phyloP scores from a whole-genome alignment of 2,329 filamentous ascomycete species.

The Fusarium nurragi region DNA sequence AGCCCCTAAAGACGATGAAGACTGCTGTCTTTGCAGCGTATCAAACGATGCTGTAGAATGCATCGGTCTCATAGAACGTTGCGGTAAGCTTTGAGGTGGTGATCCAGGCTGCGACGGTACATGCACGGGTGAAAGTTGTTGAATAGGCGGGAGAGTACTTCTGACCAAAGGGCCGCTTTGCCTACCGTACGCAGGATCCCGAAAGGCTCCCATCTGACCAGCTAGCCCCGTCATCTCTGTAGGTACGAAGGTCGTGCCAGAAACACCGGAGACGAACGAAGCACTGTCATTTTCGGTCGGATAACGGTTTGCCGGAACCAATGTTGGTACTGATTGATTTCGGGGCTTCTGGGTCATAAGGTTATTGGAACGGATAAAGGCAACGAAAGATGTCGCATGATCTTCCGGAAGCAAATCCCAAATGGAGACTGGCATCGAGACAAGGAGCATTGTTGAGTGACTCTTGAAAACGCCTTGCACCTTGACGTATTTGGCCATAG shows the following conservation, averaged over 20 bases:
- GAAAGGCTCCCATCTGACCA: constrained; percentile 36
- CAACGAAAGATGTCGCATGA: constrained; percentile 65
- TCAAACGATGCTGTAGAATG: constrained; percentile 40
- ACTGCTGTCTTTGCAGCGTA: constrained; percentile 35
- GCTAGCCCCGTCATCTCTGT: constrained; percentile 42
- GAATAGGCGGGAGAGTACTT: constrained; percentile 27
- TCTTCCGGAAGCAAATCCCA: constrained; percentile 69
- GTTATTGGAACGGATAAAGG: constrained; percentile 68
- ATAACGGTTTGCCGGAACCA: constrained; percentile 38
- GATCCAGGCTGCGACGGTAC: constrained; percentile 33
- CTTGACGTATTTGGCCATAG: constrained; percentile 67
- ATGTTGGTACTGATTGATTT: constrained; percentile 34
- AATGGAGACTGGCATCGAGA: constrained; percentile 67
- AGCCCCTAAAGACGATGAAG: constrained; percentile 31
- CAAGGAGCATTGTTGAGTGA: constrained; percentile 65
- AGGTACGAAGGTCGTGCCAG: constrained; percentile 48
- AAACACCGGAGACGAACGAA: constrained; percentile 47
- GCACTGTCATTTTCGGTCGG: constrained; percentile 41
- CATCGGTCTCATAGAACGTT: constrained; percentile 35
- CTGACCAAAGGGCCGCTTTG: constrained; percentile 19
- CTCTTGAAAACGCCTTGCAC: constrained; percentile 70
- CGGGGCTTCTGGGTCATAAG: constrained; percentile 51
- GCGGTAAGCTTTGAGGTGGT: constrained; percentile 30
- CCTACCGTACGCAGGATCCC: constrained; percentile 33
- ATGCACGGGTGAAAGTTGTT: constrained; percentile 34